phyloP scores from a whole-genome alignment of 306 rosid genomes.

The Casuarina glauca region DNA sequence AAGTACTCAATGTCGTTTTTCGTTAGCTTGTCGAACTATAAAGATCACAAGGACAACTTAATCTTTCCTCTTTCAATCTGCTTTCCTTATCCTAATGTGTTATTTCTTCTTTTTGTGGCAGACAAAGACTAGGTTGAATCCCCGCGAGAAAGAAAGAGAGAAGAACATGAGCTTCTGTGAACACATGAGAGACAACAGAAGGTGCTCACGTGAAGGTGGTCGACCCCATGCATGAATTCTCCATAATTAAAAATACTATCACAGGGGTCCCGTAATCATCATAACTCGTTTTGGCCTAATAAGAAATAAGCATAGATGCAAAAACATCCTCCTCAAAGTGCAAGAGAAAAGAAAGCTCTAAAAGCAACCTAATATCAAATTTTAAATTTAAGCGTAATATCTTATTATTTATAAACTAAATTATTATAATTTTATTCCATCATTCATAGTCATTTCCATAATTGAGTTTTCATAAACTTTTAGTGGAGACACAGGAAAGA shows the following conservation, averaged over 20 bases:
- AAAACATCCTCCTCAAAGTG: not conserved
- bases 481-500: too few relatives aligned
- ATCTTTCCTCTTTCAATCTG: not conserved
- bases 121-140: constrained; percentile 29
- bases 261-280: constrained; percentile 10
- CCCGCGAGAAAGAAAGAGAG: constrained; percentile 5
- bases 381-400: too few relatives aligned
- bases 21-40: constrained; percentile 14
- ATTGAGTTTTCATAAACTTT: too few relatives aligned
- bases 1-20: constrained; percentile 13
- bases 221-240: constrained; percentile 26
- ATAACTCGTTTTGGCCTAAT: too few relatives aligned
- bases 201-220: constrained; percentile 60
- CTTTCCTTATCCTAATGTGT: not conserved
- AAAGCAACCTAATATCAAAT: too few relatives aligned
- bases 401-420: too few relatives aligned
- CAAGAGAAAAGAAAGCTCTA: too few relatives aligned
- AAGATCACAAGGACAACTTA: constrained; percentile 24
- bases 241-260: constrained; percentile 21
- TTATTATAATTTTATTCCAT: too few relatives aligned
- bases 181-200: constrained; percentile 58
- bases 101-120: constrained; percentile 10
- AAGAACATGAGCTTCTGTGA: constrained; percentile 32
- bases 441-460: too few relatives aligned
- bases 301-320: constrained; percentile 7